Evolutionary conservation across 1,139 yeast species (phyloP).

Genomic region (Geotrichum fermentans): DNA sequence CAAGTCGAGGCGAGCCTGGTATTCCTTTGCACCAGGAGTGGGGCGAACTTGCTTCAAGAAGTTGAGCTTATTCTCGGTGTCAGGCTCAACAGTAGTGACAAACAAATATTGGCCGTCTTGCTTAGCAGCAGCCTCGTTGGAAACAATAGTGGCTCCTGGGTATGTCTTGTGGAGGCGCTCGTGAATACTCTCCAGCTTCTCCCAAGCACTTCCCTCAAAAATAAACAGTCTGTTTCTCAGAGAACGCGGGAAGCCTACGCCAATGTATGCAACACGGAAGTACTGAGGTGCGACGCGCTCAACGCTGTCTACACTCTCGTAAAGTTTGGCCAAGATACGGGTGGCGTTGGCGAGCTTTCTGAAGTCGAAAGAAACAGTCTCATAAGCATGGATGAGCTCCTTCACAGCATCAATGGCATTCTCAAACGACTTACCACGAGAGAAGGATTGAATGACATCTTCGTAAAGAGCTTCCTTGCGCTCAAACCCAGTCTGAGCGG

Average conservation of each 20-base stretch:
- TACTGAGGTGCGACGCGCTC: conserved; percentile 71
- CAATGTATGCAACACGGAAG: conserved; percentile 76
- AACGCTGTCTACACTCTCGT: conserved; percentile 60
- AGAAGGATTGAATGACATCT: conserved; percentile 66
- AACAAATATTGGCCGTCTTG: conserved; percentile 71
- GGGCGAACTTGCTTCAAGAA: conserved; percentile 20
- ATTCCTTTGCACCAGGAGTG: conserved; percentile 33
- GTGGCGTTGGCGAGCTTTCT: conserved; percentile 72
- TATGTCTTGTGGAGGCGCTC: conserved; percentile 68
- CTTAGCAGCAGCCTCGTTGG: conserved; percentile 61
- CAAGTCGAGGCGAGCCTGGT: conserved; percentile 51
- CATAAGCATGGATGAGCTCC: conserved; percentile 73
- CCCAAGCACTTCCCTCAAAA: conserved; percentile 84
- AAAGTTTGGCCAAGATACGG: conserved; percentile 61
- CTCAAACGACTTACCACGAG: conserved; percentile 68
- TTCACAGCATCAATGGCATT: conserved; percentile 74
- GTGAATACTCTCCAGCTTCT: conserved; percentile 78
- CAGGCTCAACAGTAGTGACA: conserved; percentile 69
- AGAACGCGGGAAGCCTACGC: conserved; percentile 77
- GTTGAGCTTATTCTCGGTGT: conserved; percentile 15
- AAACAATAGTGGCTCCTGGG: conserved; percentile 76
- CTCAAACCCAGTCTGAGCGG: conserved; percentile 74
- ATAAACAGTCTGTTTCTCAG: conserved; percentile 73
- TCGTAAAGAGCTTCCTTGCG: conserved; percentile 71
- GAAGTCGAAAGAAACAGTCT: conserved; percentile 67